Evolutionary conservation across 371 early-diverging fungal genomes (phyloP).

Genomic region (Fennellomyces sp.): DNA sequence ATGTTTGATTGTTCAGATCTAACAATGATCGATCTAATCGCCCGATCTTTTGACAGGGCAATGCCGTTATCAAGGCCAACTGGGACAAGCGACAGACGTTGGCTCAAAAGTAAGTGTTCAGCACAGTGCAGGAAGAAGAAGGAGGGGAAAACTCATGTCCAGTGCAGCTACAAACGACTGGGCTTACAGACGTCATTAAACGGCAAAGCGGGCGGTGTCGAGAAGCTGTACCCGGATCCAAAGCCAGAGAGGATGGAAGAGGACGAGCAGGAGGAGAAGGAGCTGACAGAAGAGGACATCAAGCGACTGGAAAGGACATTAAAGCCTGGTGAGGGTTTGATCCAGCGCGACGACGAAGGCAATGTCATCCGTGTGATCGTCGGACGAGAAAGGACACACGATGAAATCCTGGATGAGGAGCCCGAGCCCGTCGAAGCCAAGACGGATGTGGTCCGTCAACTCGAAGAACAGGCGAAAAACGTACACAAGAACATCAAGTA

Average conservation of each 20-base stretch:
- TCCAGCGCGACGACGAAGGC: constrained; percentile 86
- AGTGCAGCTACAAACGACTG: constrained; percentile 58
- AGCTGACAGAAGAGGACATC: constrained; percentile 56
- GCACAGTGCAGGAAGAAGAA: background rate
- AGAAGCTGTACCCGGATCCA: constrained; percentile 29
- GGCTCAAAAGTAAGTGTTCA: constrained; percentile 84
- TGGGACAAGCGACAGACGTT: constrained; percentile 81
- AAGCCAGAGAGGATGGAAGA: constrained; percentile 27
- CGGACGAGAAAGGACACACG: constrained; percentile 56
- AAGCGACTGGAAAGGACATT: constrained; percentile 49
- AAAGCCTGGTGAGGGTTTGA: constrained; percentile 73
- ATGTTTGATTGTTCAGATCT: background rate
- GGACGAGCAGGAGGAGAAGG: constrained; percentile 43
- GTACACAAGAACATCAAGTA: constrained; percentile 52
- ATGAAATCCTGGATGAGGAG: constrained; percentile 62
- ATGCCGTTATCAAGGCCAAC: constrained; percentile 64
- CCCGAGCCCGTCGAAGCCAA: constrained; percentile 58
- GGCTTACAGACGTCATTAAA: constrained; percentile 82
- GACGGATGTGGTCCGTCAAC: constrained; percentile 63
- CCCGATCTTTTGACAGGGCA: constrained; percentile 36
- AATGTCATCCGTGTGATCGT: constrained; percentile 76
- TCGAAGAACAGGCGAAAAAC: constrained; percentile 65
- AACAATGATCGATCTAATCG: background rate
- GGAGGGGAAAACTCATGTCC: constrained; percentile 7
- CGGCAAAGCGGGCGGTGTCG: constrained; percentile 72